These are phyloP conservation scores for Drechslera avenae DNA, from an alignment of 2,329 filamentous ascomycete genomes.

Conservation along the genomic window DNA sequence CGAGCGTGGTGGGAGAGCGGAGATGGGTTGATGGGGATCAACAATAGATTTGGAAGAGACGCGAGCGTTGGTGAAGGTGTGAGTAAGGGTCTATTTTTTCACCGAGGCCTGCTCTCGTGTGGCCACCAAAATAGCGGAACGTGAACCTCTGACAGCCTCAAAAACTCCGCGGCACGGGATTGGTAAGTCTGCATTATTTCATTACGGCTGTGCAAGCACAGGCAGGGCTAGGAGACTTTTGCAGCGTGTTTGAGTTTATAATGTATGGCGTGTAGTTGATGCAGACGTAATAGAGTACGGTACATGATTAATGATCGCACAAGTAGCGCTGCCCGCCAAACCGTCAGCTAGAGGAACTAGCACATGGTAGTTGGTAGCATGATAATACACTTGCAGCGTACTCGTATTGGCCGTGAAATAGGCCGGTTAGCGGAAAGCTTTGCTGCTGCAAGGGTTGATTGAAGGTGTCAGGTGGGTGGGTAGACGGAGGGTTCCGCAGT, in stretches of 20 bases:
- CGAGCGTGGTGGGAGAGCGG: constrained; percentile 23
- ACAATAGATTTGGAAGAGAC: constrained; percentile 5
- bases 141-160: background rate
- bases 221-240: no score
- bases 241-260: no score
- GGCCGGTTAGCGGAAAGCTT: background rate
- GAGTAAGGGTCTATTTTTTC: constrained; percentile 30
- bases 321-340: background rate
- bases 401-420: background rate
- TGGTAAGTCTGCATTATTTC: background rate
- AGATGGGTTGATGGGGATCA: constrained; percentile 23
- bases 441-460: constrained; percentile 3
- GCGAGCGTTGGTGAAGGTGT: constrained; percentile 22
- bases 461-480: constrained; percentile 9
- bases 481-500: constrained; percentile 2
- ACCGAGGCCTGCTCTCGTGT: constrained; percentile 26
- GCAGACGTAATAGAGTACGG: background rate
- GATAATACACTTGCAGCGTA: background rate
- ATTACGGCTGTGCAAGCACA: background rate
- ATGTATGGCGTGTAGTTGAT: no score
- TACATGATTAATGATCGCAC: background rate
- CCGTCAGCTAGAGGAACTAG: no score
- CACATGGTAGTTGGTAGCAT: no score
- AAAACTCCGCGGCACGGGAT: background rate
- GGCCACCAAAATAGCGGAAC: constrained; percentile 10